Base-by-base conservation (phyloP, 1,284 basidiomycete species). In the Tilletia walkeri region DNA sequence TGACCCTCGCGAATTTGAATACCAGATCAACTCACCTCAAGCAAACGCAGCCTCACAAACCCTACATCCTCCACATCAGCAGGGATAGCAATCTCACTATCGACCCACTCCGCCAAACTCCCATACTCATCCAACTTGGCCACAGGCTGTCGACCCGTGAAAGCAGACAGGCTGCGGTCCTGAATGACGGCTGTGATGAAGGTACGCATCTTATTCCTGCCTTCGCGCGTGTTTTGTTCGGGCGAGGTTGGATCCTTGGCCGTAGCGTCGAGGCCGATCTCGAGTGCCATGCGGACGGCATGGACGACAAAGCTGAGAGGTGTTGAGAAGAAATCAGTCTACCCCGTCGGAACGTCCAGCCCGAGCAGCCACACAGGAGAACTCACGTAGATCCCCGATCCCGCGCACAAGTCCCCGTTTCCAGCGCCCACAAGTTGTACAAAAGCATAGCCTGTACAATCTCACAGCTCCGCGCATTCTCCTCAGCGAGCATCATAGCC, bases 301-400 rank as follows among this genome's bases (percentile, higher is more conserved):
- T 24, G 49, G 49, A 16, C 49, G 49, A 53, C 49, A 53, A 16
- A 53, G 18, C 49, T 53, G 16, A 18, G 5, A n/a, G n/a, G n/a
- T n/a, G n/a, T n/a, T 53, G 6, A 5, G 49, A 24, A 24, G 4
- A 18, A 53, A 5, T 45, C 41, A 45, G 16, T 53, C 18, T n/a
- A 24, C 14, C n/a, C 18, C 7, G 6, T 53, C 18, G 6, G 49
- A n/a, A 53, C 4, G n/a, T 18, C 20, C 6, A 18, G n/a, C 5
- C 4, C 14, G 49, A 53, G 14, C 7, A 53, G 16, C 14, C 14
- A 53, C 20, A 18, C 6, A 16, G 49, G 49, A 16, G 16, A 6
- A 53, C 49, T 53, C 49, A 53, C 49, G 20, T 18, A 16, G 49
- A 53, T 18, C 49, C 49, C 18, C 49, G 49, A 53, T 53, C 49